Conservation (phyloP, 495 filamentous ascomycete species). For the Aspergillus nidulans region DNA sequence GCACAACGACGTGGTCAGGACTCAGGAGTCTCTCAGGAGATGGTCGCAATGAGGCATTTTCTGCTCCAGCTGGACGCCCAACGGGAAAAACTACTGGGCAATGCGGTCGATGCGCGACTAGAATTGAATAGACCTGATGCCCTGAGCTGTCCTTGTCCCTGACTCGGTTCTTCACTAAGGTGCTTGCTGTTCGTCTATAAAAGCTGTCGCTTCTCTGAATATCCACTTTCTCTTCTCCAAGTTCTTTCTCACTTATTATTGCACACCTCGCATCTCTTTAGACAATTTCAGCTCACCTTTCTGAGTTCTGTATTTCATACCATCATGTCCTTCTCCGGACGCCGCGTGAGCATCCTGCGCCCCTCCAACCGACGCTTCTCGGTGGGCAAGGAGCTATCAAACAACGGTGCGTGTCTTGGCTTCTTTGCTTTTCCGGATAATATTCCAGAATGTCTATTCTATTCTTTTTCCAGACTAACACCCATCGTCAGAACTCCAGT, state of each 20-base stretch:
- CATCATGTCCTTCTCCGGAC: constrained; percentile 51
- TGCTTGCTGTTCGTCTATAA: neutral
- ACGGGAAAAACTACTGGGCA: neutral
- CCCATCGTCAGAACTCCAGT: constrained; percentile 54
- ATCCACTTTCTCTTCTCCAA: neutral
- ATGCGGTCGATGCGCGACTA: constrained; percentile 1
- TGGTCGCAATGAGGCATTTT: constrained; percentile 6
- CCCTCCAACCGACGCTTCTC: constrained; percentile 39
- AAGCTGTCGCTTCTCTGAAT: neutral
- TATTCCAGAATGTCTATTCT: neutral
- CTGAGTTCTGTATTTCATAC: constrained; percentile 1
- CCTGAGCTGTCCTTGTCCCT: neutral
- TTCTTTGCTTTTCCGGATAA: constrained; percentile 1
- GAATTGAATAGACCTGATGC: neutral
- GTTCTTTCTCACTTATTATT: neutral
- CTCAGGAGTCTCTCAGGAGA: too few relatives aligned
- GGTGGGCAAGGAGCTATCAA: constrained; percentile 36
- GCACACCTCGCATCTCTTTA: constrained; percentile 1
- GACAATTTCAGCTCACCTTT: neutral
- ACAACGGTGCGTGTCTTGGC: constrained; percentile 35
- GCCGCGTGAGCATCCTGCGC: constrained; percentile 43
- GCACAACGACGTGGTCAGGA: too few relatives aligned
- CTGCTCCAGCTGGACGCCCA: constrained; percentile 1
- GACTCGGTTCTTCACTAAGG: neutral
- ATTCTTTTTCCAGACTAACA: constrained; percentile 13